Conservation (phyloP, 768 basidiomycete species). For the Austroboletus festivus region DNA sequence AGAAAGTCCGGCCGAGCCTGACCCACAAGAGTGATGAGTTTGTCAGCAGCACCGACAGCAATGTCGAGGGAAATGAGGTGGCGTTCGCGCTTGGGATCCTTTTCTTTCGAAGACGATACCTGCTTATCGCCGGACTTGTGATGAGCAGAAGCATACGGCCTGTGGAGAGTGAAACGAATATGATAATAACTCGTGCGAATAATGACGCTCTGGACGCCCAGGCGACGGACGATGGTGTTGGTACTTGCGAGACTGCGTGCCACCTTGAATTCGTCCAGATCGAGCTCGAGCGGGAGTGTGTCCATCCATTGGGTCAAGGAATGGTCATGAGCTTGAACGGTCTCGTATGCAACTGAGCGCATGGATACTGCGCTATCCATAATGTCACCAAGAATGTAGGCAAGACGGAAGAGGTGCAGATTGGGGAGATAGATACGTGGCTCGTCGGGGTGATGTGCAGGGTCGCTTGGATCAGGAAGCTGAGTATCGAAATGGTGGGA, state of each 20-base stretch:
- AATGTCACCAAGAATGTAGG: conserved; percentile 77
- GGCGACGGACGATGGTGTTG: conserved; percentile 54
- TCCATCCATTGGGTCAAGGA: conserved; percentile 74
- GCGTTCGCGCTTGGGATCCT: conserved; percentile 34
- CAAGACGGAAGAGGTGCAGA: conserved; percentile 71
- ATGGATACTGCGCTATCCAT: conserved; percentile 83
- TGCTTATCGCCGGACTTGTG: conserved; percentile 24
- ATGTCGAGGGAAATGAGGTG: conserved; percentile 63
- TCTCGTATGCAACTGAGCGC: conserved; percentile 74
- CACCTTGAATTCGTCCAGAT: conserved; percentile 73
- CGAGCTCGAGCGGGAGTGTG: conserved; percentile 67
- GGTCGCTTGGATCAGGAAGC: conserved; percentile 64
- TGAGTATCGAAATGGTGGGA: conserved; percentile 84
- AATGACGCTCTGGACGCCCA: conserved; percentile 80
- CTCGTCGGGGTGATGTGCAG: conserved; percentile 38
- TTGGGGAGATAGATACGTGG: conserved; percentile 74
- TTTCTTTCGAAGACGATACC: conserved; percentile 30
- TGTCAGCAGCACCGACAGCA: conserved; percentile 73
- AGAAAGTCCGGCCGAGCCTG: conserved; percentile 77
- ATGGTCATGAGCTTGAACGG: conserved; percentile 68
- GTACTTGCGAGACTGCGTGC: conserved; percentile 69
- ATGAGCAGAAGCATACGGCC: conserved; percentile 57
- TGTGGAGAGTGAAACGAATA: conserved; percentile 80
- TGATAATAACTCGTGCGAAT: conserved; percentile 76
- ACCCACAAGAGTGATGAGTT: conserved; percentile 72